Percentiles rank a stretch among this genome's conserved stretches.
Evolutionary conservation across 495 filamentous ascomycete species (phyloP).

Genomic region (Penicillium angulare): DNA sequence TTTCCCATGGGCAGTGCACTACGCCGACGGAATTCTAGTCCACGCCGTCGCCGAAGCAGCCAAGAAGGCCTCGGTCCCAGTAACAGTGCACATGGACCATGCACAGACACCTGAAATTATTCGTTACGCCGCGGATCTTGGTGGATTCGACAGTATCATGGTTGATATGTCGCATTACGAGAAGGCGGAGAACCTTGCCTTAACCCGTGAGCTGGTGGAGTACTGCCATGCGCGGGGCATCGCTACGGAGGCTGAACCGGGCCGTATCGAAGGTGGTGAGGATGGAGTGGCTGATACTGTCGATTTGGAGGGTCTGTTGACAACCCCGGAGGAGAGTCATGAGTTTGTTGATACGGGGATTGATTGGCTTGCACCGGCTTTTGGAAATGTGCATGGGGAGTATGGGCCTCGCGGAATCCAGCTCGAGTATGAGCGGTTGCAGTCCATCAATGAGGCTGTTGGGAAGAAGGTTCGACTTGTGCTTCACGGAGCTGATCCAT

Average conservation of each 20-base stretch:
- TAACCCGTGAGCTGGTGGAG: conserved; percentile 66
- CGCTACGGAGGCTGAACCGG: conserved; percentile 77
- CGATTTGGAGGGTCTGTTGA: conserved; percentile 71
- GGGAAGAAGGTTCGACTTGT: conserved; percentile 64
- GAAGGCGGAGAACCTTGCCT: conserved; percentile 72
- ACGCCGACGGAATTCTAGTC: conserved; percentile 61
- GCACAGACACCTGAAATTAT: conserved; percentile 72
- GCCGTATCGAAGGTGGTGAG: conserved; percentile 80
- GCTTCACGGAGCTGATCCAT: conserved; percentile 77
- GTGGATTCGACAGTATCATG: conserved; percentile 78
- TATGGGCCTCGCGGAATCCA: conserved; percentile 74
- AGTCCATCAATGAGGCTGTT: conserved; percentile 60
- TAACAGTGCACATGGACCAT: conserved; percentile 77
- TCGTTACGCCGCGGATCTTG: conserved; percentile 60
- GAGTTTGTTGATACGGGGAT: conserved; percentile 79
- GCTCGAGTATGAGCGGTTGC: conserved; percentile 69
- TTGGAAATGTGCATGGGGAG: conserved; percentile 83
- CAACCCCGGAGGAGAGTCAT: conserved; percentile 72
- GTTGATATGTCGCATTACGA: conserved; percentile 82
- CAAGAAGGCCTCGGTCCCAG: conserved; percentile 63
- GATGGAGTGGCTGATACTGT: conserved; percentile 77
- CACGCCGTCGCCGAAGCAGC: conserved; percentile 64
- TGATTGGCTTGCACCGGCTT: conserved; percentile 79
- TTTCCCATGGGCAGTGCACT: conserved; percentile 82
- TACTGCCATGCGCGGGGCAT: conserved; percentile 77